phyloP scores from a whole-genome alignment of 2,329 filamentous ascomycete genomes.

The Talaromyces marneffei region DNA sequence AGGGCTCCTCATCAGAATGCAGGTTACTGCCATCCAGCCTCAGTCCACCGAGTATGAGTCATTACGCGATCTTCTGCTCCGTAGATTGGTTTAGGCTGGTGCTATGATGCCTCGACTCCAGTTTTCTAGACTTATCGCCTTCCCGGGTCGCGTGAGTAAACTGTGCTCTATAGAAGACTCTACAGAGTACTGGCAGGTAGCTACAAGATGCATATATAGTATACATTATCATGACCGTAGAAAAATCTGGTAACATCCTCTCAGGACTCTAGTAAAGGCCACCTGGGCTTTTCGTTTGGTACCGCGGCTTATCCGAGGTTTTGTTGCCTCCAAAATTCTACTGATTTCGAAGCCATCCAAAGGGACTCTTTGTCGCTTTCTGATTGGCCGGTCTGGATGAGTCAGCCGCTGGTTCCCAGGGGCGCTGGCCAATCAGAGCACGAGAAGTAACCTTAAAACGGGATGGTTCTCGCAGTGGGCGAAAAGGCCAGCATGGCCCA shows the following conservation, averaged over 20 bases:
- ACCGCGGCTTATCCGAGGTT: neutral
- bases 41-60: neutral
- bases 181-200: neutral
- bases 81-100: neutral
- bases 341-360: constrained; percentile 11
- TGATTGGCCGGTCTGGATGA: constrained; percentile 19
- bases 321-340: constrained; percentile 7
- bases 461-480: constrained; percentile 6
- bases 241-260: neutral
- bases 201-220: neutral
- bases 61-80: neutral
- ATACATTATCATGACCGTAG: neutral
- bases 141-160: neutral
- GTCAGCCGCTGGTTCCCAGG: constrained; percentile 19
- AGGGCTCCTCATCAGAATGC: neutral
- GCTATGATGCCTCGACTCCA: neutral
- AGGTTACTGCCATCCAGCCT: neutral
- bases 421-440: constrained; percentile 29
- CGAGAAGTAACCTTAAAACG: constrained; percentile 36
- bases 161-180: neutral
- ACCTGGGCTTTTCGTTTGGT: neutral
- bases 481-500: constrained; percentile 44
- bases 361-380: constrained; percentile 15
- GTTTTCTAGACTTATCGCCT: neutral
- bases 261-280: neutral